Conservation (phyloP, 2,329 filamentous ascomycete species). For the Neurospora sp. region DNA sequence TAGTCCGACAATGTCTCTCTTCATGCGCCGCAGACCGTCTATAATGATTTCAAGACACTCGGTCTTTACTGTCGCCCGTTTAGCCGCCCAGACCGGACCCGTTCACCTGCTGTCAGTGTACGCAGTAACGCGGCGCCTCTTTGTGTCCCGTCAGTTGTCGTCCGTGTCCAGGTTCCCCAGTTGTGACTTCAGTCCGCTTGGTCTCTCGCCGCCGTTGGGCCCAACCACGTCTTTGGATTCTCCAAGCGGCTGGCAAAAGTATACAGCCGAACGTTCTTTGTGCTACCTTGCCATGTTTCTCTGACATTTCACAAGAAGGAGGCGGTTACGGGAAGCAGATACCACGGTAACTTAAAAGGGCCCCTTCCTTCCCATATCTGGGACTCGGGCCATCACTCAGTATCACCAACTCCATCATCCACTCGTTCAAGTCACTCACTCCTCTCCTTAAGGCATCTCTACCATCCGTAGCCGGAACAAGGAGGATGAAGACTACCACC, state of each 20-base stretch:
- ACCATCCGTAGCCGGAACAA: slow-evolving; percentile 1
- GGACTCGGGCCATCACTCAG: slow-evolving; percentile 7
- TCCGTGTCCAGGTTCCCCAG: neutral
- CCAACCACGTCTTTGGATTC: neutral
- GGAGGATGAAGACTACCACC: slow-evolving; percentile 17
- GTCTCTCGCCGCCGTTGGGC: neutral
- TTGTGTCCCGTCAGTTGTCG: neutral
- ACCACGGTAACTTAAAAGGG: slow-evolving; percentile 6
- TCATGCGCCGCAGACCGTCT: neutral
- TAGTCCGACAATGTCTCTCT: neutral
- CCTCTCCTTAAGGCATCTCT: neutral
- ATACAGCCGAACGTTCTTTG: neutral
- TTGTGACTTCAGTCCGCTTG: neutral
- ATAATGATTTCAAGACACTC: neutral
- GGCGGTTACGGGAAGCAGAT: neutral
- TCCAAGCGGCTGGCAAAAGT: neutral
- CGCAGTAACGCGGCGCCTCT: neutral
- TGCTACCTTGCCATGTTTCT: neutral
- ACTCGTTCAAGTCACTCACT: slow-evolving; percentile 17
- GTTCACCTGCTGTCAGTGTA: neutral
- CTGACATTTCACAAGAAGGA: neutral
- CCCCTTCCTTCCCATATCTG: neutral
- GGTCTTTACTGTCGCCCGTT: neutral
- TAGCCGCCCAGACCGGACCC: neutral
- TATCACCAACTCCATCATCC: slow-evolving; percentile 15